Evolutionary conservation across 352 stramenopile genomes (phyloP), one percentile per base, ranked within the genome.

Genomic region (Blastocystis hominis): DNA sequence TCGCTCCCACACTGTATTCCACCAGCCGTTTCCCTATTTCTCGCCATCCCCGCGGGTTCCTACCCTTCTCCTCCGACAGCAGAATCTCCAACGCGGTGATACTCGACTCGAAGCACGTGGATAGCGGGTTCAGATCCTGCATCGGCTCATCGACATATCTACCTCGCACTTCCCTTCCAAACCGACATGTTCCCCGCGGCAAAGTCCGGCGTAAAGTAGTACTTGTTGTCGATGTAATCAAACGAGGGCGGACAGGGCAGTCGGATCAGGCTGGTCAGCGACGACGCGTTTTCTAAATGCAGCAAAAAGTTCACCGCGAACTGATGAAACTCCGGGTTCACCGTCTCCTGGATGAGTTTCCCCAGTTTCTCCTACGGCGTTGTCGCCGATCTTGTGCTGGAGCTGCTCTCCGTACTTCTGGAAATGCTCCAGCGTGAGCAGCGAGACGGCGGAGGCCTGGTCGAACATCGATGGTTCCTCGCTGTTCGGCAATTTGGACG

Each of bases 221-320:
- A 80, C 70, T 80, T 80, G 70, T 80, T 80, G 30, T 80, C 70
- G 63, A 61, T 61, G 17, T 80, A 80, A 42, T 80, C 70, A 42
- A 80, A 80, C 3, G 70, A 80, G 36, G 70, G 70, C 15, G 70
- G 70, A 10, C 9, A 80, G 6, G 70, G 70, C 3, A 80, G 44
- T 63, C 70, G 46, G 20, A 80, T 64, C 9, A 80, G 62, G 30
- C 44, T 80, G 2, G 70, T 80, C 36, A 80, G 55, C 1, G 70
- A 80, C 10, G 38, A 62, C 1, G 70, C 70, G 17, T 36, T 30
- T 24, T 80, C 70, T n/a, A 80, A 13, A 42, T 80, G 70, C 20
- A 80, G 55, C 7, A 80, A 46, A 38, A 61, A 80, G 53, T 80
- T 80, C 50, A 42, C 20, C 20, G 70, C 70, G 30, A 61, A 80